Base-by-base conservation (phyloP, 345 rosid genomes). In the Streptanthus diversifolius region DNA sequence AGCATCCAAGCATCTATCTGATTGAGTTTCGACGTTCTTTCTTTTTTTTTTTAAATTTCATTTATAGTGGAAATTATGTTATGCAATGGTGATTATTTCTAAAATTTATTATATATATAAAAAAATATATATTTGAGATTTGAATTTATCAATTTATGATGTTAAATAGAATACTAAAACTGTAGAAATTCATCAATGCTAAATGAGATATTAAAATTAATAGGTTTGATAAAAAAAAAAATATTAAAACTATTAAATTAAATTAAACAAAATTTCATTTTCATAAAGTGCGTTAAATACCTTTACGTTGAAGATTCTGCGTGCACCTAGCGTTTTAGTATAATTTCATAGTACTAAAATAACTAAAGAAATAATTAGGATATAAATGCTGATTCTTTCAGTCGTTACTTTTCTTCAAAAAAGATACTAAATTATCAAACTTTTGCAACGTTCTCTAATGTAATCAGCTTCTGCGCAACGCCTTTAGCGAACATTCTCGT, bases 401-500 rank as follows among this genome's bases (percentile, higher is more conserved):
- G 19, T 29, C 60, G 21, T 30, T n/a, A 29, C 5, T 29, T 30
- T 54, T 15, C 19, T 53, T 14, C 0, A 54, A 54, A 27, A 39
- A 54, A 29, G 7, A 8, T 54, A 7, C 10, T 30, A 8, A 29
- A 1, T 1, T 52, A 5, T 27, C 15, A 40, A 40, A 14, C 45
- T 40, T 40, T 40, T 40, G n/a, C 7, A 37, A 51, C 15, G 30
- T 13, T 82, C 79, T 82, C 83, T 56, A 79, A 76, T 49, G 77
- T 76, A 29, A 77, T 73, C 2, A 76, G 57, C 33, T 71, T 79
- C 70, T 62, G 30, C 3, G 47, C 59, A 1, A 9, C 71, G 40
- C 79, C 82, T 12, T 53, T 82, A n/a, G 63, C 71, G 0, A 77
- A 69, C 25, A 53, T 79, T 19, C 14, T 73, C 10, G 74, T 68